Percentiles rank a stretch among this genome's conserved stretches.
Evolutionary conservation across 169 alveolate genomes (phyloP).

Genomic region (Plasmodium ovale): DNA sequence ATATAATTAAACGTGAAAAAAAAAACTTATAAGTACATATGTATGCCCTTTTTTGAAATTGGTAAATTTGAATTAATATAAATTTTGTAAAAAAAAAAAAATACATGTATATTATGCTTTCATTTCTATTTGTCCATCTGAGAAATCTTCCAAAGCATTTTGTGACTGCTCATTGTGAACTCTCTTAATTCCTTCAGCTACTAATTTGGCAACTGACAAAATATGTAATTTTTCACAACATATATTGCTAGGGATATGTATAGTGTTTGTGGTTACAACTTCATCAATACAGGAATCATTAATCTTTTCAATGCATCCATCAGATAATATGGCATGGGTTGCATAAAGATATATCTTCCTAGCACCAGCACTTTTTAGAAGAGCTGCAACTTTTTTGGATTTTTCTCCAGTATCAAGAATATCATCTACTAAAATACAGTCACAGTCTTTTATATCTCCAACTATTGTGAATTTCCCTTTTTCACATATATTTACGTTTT

Average conservation of each 20-base stretch:
- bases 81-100: constrained; percentile 83
- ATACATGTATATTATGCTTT: constrained; percentile 89
- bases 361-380: constrained; percentile 90
- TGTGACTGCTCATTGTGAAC: constrained; percentile 78
- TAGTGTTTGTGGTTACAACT: constrained; percentile 85
- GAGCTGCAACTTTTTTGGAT: constrained; percentile 89
- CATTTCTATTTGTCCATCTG: constrained; percentile 88
- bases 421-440: constrained; percentile 92
- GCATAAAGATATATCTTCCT: constrained; percentile 90
- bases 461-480: constrained; percentile 87
- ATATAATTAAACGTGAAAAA: too few species aligned
- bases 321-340: constrained; percentile 90
- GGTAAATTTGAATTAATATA: not conserved
- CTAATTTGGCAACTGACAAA: constrained; percentile 82
- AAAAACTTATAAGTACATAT: too few species aligned
- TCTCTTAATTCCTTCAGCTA: constrained; percentile 88
- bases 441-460: constrained; percentile 90
- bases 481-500: constrained; percentile 80
- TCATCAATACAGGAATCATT: constrained; percentile 82
- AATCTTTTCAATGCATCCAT: constrained; percentile 85
- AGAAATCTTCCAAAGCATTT: constrained; percentile 83
- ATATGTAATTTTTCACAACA: constrained; percentile 80
- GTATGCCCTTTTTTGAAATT: not conserved
- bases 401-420: constrained; percentile 94
- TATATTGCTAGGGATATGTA: constrained; percentile 79